Conservation (phyloP, 306 rosid genomes). For the Notholithocarpus densiflorus region DNA sequence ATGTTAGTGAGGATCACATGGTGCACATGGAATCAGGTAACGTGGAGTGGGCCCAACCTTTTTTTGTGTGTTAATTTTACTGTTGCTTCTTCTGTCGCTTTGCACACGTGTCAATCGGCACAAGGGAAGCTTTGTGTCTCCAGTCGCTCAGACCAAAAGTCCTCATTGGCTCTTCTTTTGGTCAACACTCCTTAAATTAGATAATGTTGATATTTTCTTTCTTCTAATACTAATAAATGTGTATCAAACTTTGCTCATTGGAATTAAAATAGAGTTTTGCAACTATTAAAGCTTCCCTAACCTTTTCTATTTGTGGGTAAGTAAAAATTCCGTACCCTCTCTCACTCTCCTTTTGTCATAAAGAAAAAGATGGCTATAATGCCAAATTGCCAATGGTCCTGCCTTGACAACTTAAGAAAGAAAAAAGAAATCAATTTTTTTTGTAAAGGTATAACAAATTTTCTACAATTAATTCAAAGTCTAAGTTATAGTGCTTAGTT, state of each 20-base stretch:
- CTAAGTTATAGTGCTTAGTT: no score
- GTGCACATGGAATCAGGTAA: conserved; percentile 16
- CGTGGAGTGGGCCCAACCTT: not conserved
- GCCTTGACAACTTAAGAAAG: no score
- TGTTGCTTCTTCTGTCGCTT: conserved; percentile 12
- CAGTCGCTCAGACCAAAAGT: conserved; percentile 24
- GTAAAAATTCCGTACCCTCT: no score
- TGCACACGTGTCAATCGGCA: conserved; percentile 29
- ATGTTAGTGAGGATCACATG: conserved; percentile 21
- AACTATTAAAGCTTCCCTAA: not conserved
- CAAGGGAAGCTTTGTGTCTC: not conserved
- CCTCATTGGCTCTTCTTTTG: not conserved
- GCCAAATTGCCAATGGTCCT: no score
- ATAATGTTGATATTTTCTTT: not conserved
- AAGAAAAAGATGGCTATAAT: no score
- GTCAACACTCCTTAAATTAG: conserved; percentile 21
- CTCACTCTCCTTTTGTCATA: no score
- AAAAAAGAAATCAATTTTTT: no score
- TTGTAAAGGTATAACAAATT: no score
- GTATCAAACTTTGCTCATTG: not conserved
- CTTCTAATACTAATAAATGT: not conserved
- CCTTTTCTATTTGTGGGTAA: no score
- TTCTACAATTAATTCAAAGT: no score
- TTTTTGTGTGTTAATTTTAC: not conserved
- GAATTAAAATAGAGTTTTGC: not conserved